These are phyloP conservation scores for Aurantiochytrium sp. DNA, from an alignment of 108 stramenopile genomes.

Conservation along the genomic window DNA sequence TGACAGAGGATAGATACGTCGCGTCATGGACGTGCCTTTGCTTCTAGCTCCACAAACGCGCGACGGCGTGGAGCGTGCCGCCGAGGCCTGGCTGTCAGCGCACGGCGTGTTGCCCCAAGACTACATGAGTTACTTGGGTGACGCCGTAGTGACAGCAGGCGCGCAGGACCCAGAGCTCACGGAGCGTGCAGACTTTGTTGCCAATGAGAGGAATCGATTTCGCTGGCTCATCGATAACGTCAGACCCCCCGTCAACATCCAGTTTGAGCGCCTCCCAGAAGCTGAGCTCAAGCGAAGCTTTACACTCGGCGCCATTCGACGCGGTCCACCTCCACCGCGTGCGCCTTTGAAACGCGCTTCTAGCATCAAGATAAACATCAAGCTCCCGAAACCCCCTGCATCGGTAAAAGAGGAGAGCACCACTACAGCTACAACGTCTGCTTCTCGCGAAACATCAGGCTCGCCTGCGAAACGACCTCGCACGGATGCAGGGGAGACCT, in stretches of 20 bases:
- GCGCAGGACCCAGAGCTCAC: neutral
- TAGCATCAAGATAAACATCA: neutral
- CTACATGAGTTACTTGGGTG: neutral
- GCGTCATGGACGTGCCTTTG: neutral
- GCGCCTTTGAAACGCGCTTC: neutral
- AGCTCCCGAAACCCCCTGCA: neutral
- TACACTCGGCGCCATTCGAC: neutral
- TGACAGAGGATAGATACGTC: no score
- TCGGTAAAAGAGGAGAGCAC: neutral
- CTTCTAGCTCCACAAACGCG: neutral
- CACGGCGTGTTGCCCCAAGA: neutral
- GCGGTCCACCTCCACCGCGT: neutral
- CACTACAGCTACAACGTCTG: no score
- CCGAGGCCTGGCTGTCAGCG: neutral
- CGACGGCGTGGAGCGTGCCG: neutral
- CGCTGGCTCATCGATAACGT: constrained; percentile 7
- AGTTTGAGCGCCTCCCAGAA: neutral
- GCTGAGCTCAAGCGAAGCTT: neutral
- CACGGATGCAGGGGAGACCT: neutral
- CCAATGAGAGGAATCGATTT: neutral
- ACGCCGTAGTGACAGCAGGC: neutral
- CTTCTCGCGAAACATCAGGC: no score
- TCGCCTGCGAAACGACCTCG: neutral
- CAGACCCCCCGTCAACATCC: neutral
- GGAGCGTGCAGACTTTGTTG: neutral